Evolutionary conservation across 2,329 filamentous ascomycete genomes (phyloP), one percentile per base, ranked within the genome.

Genomic region (Septoria petroselini): DNA sequence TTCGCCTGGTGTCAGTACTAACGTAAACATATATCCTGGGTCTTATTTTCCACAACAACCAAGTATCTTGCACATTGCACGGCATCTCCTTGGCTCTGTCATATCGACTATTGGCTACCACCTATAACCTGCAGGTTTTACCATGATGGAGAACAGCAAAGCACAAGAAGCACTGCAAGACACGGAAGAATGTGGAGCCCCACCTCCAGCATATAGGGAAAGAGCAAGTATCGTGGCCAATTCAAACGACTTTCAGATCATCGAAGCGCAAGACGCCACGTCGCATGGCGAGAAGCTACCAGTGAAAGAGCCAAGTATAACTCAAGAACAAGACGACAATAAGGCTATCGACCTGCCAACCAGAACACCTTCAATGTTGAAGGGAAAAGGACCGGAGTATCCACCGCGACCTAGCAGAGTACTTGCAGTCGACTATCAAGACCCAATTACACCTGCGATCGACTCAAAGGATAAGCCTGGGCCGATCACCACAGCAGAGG

Each of bases 151-250:
- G 21, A 42, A 40, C 35, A 40, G 31, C 37, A 53, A 53, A 42
- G 45, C 41, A 46, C 33, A 46, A 37, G 50, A 53, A 39, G 46
- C 50, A 38, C 39, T 41, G 18, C 31, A 46, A 34, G 46, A 53
- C 33, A 41, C 46, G 29, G 50, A 53, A 50, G 30, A 31, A n/a
- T n/a, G 35, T 18, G 37, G 34, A 41, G 47, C 41, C 18, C 50
- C 50, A 25, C 50, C 50, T 17, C 50, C 50, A 38, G 33, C 35
- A 4, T 53, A 53, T 38, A 38, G 46, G 25, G 50, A 49, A 21
- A 40, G 33, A 38, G 43, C 34, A 11, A 50, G 29, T 21, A 41
- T 34, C 19, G 31, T 41, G 7, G 30, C 35, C 29, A 41, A 50
- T 35, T 41, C 45, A 42, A 46, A 53, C 38, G 46, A 50, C 21